Percentiles rank a stretch among this genome's conserved stretches.
Conservation (phyloP, 139 green algal species). For the Desmodesmus armatus region DNA sequence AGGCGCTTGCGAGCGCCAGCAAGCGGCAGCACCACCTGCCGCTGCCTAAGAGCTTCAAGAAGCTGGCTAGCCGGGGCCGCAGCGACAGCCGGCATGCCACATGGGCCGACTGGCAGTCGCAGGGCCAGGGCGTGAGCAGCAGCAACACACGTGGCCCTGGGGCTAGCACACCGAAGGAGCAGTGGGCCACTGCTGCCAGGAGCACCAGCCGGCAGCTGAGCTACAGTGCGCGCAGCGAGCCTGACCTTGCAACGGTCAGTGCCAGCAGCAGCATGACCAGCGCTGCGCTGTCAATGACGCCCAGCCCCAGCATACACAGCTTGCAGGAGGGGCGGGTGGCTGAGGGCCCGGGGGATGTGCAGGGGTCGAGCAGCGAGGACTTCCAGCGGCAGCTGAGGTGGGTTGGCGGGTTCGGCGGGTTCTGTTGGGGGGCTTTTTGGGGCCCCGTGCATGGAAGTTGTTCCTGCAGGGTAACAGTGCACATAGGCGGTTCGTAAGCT, state of each 20-base stretch:
- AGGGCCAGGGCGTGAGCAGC: not conserved
- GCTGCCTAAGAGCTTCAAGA: conserved; percentile 15
- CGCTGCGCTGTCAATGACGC: not conserved
- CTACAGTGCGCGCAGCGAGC: conserved; percentile 1
- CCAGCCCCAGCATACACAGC: not conserved
- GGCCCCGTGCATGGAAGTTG: no score
- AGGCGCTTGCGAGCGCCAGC: not conserved
- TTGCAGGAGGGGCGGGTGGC: not conserved
- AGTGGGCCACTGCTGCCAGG: not conserved
- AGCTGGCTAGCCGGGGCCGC: not conserved
- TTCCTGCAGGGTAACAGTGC: no score
- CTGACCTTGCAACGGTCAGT: conserved; percentile 25
- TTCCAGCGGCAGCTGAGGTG: not conserved
- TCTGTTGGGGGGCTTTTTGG: no score
- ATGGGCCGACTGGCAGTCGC: not conserved
- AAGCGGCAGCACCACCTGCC: conserved; percentile 18
- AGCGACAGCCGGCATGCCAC: conserved; percentile 14
- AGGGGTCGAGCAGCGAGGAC: not conserved
- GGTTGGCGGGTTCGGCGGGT: no score
- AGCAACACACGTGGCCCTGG: not conserved
- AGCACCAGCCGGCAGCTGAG: not conserved
- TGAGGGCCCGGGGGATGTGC: not conserved
- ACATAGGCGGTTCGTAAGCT: no score
- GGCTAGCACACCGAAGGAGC: not conserved
- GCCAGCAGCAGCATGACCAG: conserved; percentile 40